Base-by-base conservation (phyloP, 331 rosid species). In the Quercus tomentella region DNA sequence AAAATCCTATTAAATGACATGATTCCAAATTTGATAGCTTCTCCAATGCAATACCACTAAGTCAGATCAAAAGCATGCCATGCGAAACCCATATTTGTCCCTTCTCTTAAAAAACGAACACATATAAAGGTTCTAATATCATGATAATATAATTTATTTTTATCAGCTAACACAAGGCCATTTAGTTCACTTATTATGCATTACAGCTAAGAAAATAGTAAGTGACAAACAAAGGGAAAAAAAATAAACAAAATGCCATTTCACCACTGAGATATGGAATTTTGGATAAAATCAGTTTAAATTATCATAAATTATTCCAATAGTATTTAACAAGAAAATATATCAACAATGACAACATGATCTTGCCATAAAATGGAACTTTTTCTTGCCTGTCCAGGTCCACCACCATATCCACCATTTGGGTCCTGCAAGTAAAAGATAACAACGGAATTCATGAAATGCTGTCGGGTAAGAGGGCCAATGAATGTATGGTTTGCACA, bases 341-440 rank as follows among this genome's bases (percentile, higher is more conserved):
- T 62, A 61, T 70, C 33, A 41, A 79, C 69, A 76, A 10, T 70
- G 58, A 56, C 18, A 51, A 82, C 68, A 72, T 72, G 15, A 80
- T 54, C 43, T 62, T 8, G 20, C 10, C 4, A 72, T 56, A 79
- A 73, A 18, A 9, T 12, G 16, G 63, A 85, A 25, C 26, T 74
- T 81, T 56, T 51, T 77, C 95, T 87, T 88, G 89, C 99, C 97
- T 95, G 99, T 77, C 94, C 96, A 84, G 99, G 99, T 76, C 97
- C 99, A 16, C 99, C 99, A 21, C 91, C 93, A 84, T 85, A 95
- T 78, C 97, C 97, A 81, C 97, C 99, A 78, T 87, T 79, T 31
- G 87, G 87, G 82, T 95, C 97, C 99, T 95, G 87, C 76, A 77
- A 80, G 69, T 31, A 84, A 21, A 56, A 76, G 52, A 76, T 31